Conservation (phyloP, 495 filamentous ascomycete species). For the Arthonia radiata region DNA sequence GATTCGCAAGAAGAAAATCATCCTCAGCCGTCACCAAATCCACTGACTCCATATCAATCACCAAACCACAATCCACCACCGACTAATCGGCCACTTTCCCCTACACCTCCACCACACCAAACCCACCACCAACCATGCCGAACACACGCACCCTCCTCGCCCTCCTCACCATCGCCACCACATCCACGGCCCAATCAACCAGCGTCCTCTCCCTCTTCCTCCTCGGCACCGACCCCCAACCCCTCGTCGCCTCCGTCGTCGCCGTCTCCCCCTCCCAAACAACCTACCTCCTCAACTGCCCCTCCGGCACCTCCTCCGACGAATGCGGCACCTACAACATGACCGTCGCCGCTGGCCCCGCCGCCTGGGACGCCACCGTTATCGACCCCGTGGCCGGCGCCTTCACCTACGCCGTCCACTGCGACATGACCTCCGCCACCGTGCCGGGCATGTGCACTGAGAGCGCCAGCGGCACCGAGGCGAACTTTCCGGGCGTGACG, state of each 20-base stretch:
- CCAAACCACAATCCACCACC: no score
- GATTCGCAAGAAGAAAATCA: no score
- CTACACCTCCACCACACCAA: no score
- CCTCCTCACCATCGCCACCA: no score
- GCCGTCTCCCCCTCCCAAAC: constrained; percentile 16
- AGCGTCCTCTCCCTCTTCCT: constrained; percentile 9
- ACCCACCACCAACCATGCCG: no score
- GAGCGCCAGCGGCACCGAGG: background rate
- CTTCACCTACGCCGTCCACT: background rate
- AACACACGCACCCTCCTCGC: no score
- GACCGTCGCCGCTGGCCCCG: constrained; percentile 13
- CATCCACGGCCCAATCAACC: no score
- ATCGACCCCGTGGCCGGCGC: background rate
- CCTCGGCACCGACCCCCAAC: constrained; percentile 12
- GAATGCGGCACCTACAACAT: constrained; percentile 18
- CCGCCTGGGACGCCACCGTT: constrained; percentile 2
- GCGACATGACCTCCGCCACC: no score
- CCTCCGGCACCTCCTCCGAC: constrained; percentile 9
- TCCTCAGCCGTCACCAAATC: no score
- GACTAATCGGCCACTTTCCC: no score
- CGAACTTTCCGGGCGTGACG: background rate
- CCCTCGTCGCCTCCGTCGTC: constrained; percentile 18
- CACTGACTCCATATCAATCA: no score
- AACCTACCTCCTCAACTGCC: constrained; percentile 18
- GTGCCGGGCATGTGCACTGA: background rate